These are phyloP conservation scores for Chrysophaeum taylorii DNA, from an alignment of 352 stramenopile genomes.

Conservation along the genomic window DNA sequence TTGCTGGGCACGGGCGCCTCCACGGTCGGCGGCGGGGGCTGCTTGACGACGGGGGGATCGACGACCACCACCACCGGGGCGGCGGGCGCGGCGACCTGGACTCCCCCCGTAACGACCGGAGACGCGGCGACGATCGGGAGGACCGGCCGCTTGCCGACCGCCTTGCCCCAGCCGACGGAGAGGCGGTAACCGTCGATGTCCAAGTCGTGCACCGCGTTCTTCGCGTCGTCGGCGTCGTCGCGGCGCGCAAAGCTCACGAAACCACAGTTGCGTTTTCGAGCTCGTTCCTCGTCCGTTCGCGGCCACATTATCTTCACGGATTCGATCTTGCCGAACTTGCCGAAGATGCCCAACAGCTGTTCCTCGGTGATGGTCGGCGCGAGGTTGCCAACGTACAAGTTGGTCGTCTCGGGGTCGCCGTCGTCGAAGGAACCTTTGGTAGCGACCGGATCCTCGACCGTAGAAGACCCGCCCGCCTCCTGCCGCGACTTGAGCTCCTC, in stretches of 20 bases:
- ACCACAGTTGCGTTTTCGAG: conserved; percentile 55
- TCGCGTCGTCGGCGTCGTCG: conserved; percentile 52
- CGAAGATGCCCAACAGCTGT: conserved; percentile 50
- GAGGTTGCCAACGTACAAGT: conserved; percentile 45
- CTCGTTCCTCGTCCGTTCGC: conserved; percentile 60
- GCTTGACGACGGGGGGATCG: too few relatives aligned
- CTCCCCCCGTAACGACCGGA: neutral
- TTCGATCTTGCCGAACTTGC: conserved; percentile 51
- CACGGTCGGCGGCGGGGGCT: neutral
- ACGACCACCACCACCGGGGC: neutral
- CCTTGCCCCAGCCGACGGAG: conserved; percentile 36
- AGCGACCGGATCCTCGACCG: neutral
- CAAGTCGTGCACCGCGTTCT: conserved; percentile 22
- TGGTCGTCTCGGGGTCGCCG: conserved; percentile 52
- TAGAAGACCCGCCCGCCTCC: neutral
- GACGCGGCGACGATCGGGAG: conserved; percentile 17
- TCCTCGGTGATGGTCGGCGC: conserved; percentile 61
- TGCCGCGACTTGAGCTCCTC: conserved; percentile 63
- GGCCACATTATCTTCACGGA: conserved; percentile 69
- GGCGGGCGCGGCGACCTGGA: neutral
- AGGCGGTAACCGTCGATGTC: conserved; percentile 30
- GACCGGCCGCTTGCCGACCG: conserved; percentile 26
- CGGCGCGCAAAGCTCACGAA: conserved; percentile 64
- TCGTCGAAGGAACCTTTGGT: conserved; percentile 58
- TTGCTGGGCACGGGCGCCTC: neutral